Percentiles rank a stretch among this genome's conserved stretches.
phyloP scores from a whole-genome alignment of 2,329 filamentous ascomycete genomes.

The Xylaria polymorpha region DNA sequence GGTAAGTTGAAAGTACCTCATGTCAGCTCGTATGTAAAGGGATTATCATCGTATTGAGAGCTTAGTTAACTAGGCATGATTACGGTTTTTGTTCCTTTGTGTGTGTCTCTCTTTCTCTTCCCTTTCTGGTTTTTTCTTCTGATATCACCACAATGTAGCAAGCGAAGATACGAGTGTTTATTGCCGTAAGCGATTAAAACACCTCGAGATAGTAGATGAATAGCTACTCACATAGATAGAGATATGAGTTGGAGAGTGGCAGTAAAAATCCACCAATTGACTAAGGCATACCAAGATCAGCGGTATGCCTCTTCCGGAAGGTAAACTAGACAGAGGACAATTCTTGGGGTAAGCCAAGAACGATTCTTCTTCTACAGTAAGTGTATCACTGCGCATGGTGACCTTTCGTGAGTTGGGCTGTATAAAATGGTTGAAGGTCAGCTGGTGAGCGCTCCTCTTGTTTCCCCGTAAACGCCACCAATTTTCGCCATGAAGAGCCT shows the following conservation, averaged over 20 bases:
- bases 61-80: not conserved
- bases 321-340: conserved; percentile 9
- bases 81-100: not conserved
- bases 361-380: not conserved
- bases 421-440: conserved; percentile 11
- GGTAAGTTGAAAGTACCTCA: not conserved
- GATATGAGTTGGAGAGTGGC: conserved; percentile 13
- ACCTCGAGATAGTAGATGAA: not conserved
- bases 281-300: conserved; percentile 8
- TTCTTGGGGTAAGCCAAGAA: conserved; percentile 33
- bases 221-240: not conserved
- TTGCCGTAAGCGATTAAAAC: not conserved
- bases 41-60: not conserved
- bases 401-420: not conserved
- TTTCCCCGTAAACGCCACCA: not conserved
- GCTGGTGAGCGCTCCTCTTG: not conserved
- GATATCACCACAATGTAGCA: not conserved
- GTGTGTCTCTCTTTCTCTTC: not conserved
- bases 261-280: conserved; percentile 11
- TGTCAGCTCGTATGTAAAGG: not conserved
- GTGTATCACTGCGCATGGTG: not conserved
- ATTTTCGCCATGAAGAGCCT: conserved; percentile 36
- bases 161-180: not conserved
- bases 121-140: not conserved
- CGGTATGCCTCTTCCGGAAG: conserved; percentile 32